Base-by-base conservation (phyloP, 106 monocot genomes). In the Platanthera zijinensis region DNA sequence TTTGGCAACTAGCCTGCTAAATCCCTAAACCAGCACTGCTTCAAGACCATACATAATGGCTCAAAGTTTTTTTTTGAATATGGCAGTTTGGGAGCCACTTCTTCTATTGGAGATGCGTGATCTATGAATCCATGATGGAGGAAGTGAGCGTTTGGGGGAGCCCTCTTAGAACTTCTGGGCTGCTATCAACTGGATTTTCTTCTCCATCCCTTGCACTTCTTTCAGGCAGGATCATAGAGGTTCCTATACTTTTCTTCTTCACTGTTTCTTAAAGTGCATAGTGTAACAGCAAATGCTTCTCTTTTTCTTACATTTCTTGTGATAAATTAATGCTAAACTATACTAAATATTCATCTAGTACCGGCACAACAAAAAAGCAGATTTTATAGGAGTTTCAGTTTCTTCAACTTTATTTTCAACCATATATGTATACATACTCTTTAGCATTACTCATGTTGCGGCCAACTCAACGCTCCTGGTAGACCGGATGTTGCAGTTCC, bases 91-190 rank as follows among this genome's bases (percentile, higher is more conserved):
- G 80, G 7, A 62, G 79, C 1, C 77, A 57, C 30, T 48, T 84
- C 47, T 85, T 90, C 78, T 82, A 83, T 48, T 84, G 85, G 86
- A 88, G 75, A 50, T 93, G 93, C 74, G 78, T 82, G 15, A 30
- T 92, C 2, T 84, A 84, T 84, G 74, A 80, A 74, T 89, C 90
- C 14, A 39, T 74, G 5, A 73, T 75, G 48, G 92, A 96, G 68
- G 84, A 90, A 76, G 80, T 93, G 47, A 92, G 79, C 51, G 70
- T 93, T 2, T 92, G 92, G 92, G 92, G 96, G 3, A 90, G 85
- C 63, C 90, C 90, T 47, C 72, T 96, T 12, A 75, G 80, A 57
- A 88, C 84, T 6, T 79, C 87, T 5, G 92, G 92, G 17, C 52
- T 84, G 50, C 47, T 96, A 3, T 18, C 76, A 0, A 71, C 85